Percentiles rank a stretch among this genome's conserved stretches.
phyloP scores from a whole-genome alignment of 2,329 filamentous ascomycete species.

The Elsinoe fawcettii region DNA sequence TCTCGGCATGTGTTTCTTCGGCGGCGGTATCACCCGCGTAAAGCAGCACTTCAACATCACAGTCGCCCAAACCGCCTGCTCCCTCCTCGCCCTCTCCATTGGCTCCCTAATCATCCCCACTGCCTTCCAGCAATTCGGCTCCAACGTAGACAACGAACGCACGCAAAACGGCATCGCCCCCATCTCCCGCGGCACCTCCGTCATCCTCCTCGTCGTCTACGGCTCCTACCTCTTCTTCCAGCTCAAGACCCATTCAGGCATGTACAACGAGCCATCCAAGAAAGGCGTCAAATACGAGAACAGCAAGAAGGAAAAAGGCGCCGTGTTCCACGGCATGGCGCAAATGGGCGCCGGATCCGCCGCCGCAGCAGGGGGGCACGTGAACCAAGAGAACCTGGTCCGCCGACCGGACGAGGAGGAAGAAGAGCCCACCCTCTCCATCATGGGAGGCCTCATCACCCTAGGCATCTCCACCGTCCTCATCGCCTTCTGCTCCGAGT shows the following conservation, averaged over 20 bases:
- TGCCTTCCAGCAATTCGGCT: constrained; percentile 58
- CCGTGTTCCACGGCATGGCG: constrained; percentile 43
- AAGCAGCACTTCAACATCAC: constrained; percentile 90
- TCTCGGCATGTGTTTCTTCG: constrained; percentile 88
- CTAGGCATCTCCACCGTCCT: constrained; percentile 66
- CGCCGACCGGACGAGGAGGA: constrained; percentile 49
- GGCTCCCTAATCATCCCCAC: constrained; percentile 82
- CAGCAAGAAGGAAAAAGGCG: constrained; percentile 43
- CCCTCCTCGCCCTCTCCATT: constrained; percentile 69
- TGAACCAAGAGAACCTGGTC: constrained; percentile 42
- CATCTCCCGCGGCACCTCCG: constrained; percentile 62
- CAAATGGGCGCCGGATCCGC: constrained; percentile 46
- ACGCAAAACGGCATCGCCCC: constrained; percentile 24
- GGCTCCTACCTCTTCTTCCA: constrained; percentile 82
- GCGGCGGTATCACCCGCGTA: constrained; percentile 66
- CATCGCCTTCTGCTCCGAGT: constrained; percentile 52
- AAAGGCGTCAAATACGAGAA: constrained; percentile 59
- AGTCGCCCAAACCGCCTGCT: constrained; percentile 82
- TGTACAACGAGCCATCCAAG: constrained; percentile 73
- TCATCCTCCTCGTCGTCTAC: constrained; percentile 81
- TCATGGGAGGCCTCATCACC: constrained; percentile 63
- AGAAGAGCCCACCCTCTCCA: constrained; percentile 66
- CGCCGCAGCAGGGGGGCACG: constrained; percentile 42
- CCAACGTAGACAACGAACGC: constrained; percentile 22
- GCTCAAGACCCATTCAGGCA: constrained; percentile 70